A percentile compares a stretch with the other conserved stretches of the same genome.
Evolutionary conservation across 2,329 filamentous ascomycete species (phyloP).

Genomic region (Alternaria gaisen): DNA sequence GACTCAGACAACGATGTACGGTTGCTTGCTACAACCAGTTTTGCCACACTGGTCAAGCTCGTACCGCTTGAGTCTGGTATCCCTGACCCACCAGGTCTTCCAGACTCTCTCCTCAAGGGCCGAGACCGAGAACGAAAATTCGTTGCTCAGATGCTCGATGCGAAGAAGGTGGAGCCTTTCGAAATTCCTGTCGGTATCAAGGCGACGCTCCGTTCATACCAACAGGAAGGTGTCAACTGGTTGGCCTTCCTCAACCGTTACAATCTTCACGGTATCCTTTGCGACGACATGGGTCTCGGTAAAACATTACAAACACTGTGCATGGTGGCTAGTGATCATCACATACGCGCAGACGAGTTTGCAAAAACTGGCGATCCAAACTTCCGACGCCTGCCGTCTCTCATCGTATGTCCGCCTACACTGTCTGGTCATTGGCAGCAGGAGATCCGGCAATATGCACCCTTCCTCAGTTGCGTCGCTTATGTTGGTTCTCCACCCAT

Average conservation of each 20-base stretch:
- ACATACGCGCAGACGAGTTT: constrained; percentile 90
- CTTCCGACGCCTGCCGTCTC: constrained; percentile 79
- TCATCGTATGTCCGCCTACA: constrained; percentile 96
- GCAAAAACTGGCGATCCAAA: constrained; percentile 82
- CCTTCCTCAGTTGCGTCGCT: constrained; percentile 87
- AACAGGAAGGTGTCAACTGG: constrained; percentile 99
- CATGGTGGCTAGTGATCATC: constrained; percentile 97
- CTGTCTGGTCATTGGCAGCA: constrained; percentile 99
- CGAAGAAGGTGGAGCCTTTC: constrained; percentile 95
- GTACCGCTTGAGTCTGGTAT: constrained; percentile 97
- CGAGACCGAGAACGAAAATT: constrained; percentile 95
- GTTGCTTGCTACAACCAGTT: constrained; percentile 93
- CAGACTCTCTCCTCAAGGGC: constrained; percentile 85
- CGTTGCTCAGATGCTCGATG: constrained; percentile 93
- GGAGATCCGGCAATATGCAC: constrained; percentile 93
- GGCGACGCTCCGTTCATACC: constrained; percentile 93
- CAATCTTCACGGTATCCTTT: constrained; percentile 96
- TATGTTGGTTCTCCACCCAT: constrained; percentile 91
- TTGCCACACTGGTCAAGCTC: constrained; percentile 95
- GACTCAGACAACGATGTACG: constrained; percentile 97
- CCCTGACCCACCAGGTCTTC: constrained; percentile 92
- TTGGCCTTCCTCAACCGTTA: constrained; percentile 97
- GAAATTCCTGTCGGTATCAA: constrained; percentile 96
- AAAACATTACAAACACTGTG: constrained; percentile 98
- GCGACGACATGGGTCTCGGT: constrained; percentile 98